A percentile compares a stretch with the other conserved stretches of the same genome.
Evolutionary conservation across 2,329 filamentous ascomycete genomes (phyloP).

Genomic region (Cercospora janseana): DNA sequence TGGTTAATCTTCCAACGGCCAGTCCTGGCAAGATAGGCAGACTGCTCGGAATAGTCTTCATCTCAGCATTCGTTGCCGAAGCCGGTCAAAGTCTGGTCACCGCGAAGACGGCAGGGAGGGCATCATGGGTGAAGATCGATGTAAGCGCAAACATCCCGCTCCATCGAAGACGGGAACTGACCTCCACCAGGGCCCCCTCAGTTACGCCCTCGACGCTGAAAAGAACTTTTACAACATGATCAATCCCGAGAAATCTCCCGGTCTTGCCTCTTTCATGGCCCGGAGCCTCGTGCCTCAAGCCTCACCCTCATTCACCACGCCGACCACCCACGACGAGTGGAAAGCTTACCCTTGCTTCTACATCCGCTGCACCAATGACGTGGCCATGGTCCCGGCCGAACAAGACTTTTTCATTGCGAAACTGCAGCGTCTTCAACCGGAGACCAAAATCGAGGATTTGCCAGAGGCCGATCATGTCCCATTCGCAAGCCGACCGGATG

Average conservation of each 20-base stretch:
- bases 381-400: conserved; percentile 18
- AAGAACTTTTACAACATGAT: conserved; percentile 17
- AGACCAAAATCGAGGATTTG: conserved; percentile 12
- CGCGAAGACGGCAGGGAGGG: conserved; percentile 17
- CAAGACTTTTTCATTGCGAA: conserved; percentile 22
- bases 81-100: conserved; percentile 19
- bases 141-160: neutral
- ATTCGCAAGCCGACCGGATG: conserved; percentile 18
- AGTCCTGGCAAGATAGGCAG: conserved; percentile 6
- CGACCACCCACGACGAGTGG: conserved; percentile 18
- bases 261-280: conserved; percentile 5
- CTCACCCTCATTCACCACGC: conserved; percentile 14
- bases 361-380: conserved; percentile 19
- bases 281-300: conserved; percentile 17
- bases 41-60: conserved; percentile 25
- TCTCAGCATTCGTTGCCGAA: conserved; percentile 26
- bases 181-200: conserved; percentile 13
- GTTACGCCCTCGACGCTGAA: conserved; percentile 14
- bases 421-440: neutral
- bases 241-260: neutral
- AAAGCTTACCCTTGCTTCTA: conserved; percentile 14
- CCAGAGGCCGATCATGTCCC: conserved; percentile 17
- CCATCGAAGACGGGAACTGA: neutral
- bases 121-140: conserved; percentile 21
- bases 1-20: conserved; percentile 14